A percentile compares a stretch with the other conserved stretches of the same genome.
phyloP scores from a whole-genome alignment of 177 flowering plant species.

The Tripterygium wilfordii region DNA sequence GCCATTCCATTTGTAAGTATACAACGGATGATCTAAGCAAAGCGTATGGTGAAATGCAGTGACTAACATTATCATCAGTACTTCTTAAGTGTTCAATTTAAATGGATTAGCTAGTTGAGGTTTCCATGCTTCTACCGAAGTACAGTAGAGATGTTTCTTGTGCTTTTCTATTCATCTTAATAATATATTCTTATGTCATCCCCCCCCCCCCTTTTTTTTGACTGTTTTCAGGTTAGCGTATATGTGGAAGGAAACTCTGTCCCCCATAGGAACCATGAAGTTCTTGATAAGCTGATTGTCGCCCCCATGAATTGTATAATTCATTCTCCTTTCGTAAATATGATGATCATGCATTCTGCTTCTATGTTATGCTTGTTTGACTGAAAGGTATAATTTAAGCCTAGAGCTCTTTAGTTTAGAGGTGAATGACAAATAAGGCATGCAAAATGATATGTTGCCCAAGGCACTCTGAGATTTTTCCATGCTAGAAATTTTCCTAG shows the following conservation, averaged over 20 bases:
- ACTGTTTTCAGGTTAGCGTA: conserved; percentile 65
- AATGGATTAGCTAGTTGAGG: neutral
- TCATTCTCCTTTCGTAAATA: neutral
- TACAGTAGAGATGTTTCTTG: no score
- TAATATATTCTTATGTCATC: neutral
- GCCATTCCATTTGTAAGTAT: conserved; percentile 25
- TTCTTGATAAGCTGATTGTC: conserved; percentile 83
- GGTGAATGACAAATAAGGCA: no score
- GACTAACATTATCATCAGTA: conserved; percentile 66
- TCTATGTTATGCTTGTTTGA: neutral
- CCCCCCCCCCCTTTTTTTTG: no score
- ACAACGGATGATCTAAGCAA: conserved; percentile 14
- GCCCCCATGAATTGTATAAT: conserved; percentile 63
- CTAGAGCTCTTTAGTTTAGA: no score
- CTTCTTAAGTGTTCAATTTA: conserved; percentile 16
- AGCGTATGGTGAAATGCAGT: no score
- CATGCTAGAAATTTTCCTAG: no score
- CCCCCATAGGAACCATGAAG: conserved; percentile 73
- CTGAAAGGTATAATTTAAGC: no score
- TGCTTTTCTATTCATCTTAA: neutral
- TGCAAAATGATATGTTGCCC: no score
- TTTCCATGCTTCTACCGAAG: no score
- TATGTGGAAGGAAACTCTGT: conserved; percentile 79
- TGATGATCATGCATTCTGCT: neutral
- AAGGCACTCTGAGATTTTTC: no score